Base-by-base conservation (phyloP, 2,329 filamentous ascomycete genomes). In the Pseudocercospora vitis region DNA sequence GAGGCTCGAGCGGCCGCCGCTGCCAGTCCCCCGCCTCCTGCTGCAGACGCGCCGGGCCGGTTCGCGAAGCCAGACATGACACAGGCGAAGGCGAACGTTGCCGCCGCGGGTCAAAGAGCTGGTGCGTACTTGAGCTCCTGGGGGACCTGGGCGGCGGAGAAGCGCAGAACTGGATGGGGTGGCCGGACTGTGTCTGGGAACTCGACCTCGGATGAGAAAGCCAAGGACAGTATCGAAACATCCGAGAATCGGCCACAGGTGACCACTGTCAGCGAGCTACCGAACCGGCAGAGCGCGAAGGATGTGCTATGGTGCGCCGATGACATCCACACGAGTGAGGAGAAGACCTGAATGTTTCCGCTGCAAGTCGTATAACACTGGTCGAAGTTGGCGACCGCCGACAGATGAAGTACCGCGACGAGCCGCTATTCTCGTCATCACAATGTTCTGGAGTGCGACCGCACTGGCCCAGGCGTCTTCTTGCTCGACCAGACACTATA, bases 121-220 rank as follows among this genome's bases (percentile, higher is more conserved):
- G 75, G 81, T 12, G 79, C 83, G 1, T 86, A 86, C 63, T 70
- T 86, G 46, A 83, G 78, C 51, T 83, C 80, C 0, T 86, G 83
- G 83, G 78, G 82, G 3, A 71, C 76, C 1, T 86, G 83, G 83
- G 83, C 83, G 3, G 85, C 85, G 46, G 88, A 94, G 74, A 92
- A 91, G 74, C 79, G 86, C 58, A 88, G 86, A 37, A 53, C 31
- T 28, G 57, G 49, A 3, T 55, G 55, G 48, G 40, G 40, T 19
- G 16, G 23, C 40, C 9, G 26, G 29, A n/a, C 11, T 31, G 40
- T 45, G 8, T 35, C 32, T 5, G 4, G 31, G 39, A 3, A 33
- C 32, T 47, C 31, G 37, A 24, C 12, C 31, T 11, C 40, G 16
- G 40, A 45, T 4, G 40, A 45, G 1, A 18, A 40, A 5, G 21